Conservation (phyloP, 345 rosid genomes). For the Brassica incana region DNA sequence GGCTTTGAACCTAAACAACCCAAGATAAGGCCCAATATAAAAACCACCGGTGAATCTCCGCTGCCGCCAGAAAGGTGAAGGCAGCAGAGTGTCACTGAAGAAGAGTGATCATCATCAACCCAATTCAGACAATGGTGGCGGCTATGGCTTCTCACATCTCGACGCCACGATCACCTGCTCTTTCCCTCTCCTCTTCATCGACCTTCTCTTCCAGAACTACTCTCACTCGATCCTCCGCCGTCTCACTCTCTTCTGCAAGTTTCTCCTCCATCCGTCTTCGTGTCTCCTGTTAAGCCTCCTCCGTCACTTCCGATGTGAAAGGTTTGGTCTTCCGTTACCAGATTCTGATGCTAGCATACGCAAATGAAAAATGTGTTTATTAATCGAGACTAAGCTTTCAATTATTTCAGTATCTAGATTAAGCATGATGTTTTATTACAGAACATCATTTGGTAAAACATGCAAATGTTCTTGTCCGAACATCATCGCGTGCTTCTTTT, state of each 20-base stretch:
- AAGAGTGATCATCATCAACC: neutral
- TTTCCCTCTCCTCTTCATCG: conserved; percentile 43
- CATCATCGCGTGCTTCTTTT: neutral
- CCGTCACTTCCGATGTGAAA: conserved; percentile 49
- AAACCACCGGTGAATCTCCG: neutral
- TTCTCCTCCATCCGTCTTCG: conserved; percentile 35
- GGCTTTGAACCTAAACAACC: neutral
- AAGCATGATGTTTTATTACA: neutral
- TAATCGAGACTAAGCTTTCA: neutral
- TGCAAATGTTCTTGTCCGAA: neutral
- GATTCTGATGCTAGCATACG: too few species aligned
- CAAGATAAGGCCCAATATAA: neutral
- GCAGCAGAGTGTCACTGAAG: neutral
- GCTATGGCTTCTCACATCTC: conserved; percentile 57
- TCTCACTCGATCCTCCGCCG: conserved; percentile 29
- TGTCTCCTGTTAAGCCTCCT: conserved; percentile 65
- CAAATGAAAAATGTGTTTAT: neutral
- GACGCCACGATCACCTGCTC: conserved; percentile 40
- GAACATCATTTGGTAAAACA: neutral
- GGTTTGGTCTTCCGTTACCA: conserved; percentile 32
- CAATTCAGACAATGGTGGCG: conserved; percentile 47
- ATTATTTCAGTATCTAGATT: neutral
- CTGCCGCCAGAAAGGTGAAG: neutral
- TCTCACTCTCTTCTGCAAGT: conserved; percentile 31
- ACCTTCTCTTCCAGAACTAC: conserved; percentile 41